Evolutionary conservation across 1,284 basidiomycete genomes (phyloP).

Genomic region (Tremellales sp.): DNA sequence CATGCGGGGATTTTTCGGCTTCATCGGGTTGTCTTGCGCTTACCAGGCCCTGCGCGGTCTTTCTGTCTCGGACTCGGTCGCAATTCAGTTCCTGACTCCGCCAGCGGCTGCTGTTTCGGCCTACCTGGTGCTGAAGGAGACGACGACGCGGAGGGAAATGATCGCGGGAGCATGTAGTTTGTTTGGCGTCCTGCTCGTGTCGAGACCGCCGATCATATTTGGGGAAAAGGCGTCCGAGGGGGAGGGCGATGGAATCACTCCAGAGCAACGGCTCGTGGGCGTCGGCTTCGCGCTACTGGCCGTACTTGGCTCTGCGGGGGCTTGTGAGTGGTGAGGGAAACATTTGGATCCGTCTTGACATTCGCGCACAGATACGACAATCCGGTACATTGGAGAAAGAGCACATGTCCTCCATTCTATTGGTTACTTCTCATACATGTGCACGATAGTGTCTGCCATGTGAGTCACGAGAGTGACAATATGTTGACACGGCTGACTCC

Average conservation of each 20-base stretch:
- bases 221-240: constrained; percentile 59
- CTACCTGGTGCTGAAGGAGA: constrained; percentile 64
- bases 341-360: background rate
- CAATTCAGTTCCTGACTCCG: constrained; percentile 70
- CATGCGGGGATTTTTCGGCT: constrained; percentile 61
- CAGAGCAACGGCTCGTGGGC: constrained; percentile 18
- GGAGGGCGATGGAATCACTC: constrained; percentile 55
- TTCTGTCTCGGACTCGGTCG: constrained; percentile 68
- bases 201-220: constrained; percentile 59
- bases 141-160: constrained; percentile 58
- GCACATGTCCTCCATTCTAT: constrained; percentile 72
- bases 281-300: constrained; percentile 38
- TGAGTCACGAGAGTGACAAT: constrained; percentile 23
- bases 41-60: constrained; percentile 68
- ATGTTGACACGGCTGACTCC: constrained; percentile 36
- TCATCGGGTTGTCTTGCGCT: constrained; percentile 40
- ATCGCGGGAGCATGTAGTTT: constrained; percentile 63
- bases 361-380: constrained; percentile 55
- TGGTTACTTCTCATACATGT: constrained; percentile 62
- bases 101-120: constrained; percentile 66
- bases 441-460: constrained; percentile 56
- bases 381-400: constrained; percentile 67
- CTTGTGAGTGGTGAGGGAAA: constrained; percentile 33
- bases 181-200: constrained; percentile 61
- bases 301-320: constrained; percentile 34